Evolutionary conservation across 352 stramenopile genomes (phyloP), one percentile per base, ranked within the genome.

Genomic region (Globisporangium canariense): DNA sequence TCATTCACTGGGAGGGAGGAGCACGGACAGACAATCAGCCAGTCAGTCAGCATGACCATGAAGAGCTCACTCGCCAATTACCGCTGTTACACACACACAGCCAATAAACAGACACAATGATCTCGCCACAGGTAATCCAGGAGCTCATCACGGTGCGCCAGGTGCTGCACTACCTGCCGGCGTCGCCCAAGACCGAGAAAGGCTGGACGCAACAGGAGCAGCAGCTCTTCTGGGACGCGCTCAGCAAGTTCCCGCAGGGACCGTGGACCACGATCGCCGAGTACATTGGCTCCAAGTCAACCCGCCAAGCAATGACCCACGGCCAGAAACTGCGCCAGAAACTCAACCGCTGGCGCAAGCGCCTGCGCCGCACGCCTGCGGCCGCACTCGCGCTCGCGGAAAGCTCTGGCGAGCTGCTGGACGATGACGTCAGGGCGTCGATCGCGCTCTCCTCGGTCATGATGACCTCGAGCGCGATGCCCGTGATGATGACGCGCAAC

Each of bases 281-380:
- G 36, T 79, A 62, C 56, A 81, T 86, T 28, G 73, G 75, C 50
- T 78, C 77, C 20, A 78, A 80, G 51, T 57, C 51, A 16, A 75
- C 77, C 0, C 77, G 75, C 11, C 77, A 86, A 57, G 69, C 73
- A 0, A 81, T 83, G 73, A 86, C 77, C 0, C 74, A 81, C 41
- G 77, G 67, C 2, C 77, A 86, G 64, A 86, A 86, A 43, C 56
- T 83, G 50, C 70, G 77, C 0, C 75, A 86, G 47, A 86, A 86
- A 49, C 70, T 83, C 41, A 76, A 70, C 22, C 74, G 74, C 52
- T 81, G 74, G 74, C 71, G 75, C 13, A 68, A 78, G 28, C 73
- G 70, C 43, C 41, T 80, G 13, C 67, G 73, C 2, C 65, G 62
- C 20, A 67, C 62, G 4, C 62, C 62, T 6, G 62, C 62, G 1